Conservation (phyloP, 306 rosid species). For the Datisca glomerata region DNA sequence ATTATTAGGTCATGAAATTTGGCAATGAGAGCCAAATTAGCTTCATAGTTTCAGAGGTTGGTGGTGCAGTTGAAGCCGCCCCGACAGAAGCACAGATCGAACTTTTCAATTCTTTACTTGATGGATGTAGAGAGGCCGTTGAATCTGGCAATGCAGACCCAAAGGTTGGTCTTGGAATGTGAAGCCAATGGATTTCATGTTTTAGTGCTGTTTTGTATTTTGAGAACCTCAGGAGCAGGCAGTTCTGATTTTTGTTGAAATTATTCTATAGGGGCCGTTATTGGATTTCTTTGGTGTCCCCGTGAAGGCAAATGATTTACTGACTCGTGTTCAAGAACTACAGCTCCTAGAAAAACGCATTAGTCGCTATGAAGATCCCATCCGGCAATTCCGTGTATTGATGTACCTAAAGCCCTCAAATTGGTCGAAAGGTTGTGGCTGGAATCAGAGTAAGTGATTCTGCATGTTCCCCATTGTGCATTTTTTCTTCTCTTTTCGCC, state of each 20-base stretch:
- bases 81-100: conserved; percentile 58
- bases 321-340: conserved; percentile 85
- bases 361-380: conserved; percentile 83
- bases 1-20: conserved; percentile 81
- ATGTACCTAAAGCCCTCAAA: conserved; percentile 82
- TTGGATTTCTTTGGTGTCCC: conserved; percentile 93
- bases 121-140: conserved; percentile 80
- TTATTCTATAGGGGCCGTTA: conserved; percentile 75
- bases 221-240: conserved; percentile 6
- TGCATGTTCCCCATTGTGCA: conserved; percentile 12
- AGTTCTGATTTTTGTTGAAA: conserved; percentile 15
- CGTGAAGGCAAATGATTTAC: conserved; percentile 83
- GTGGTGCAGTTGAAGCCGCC: conserved; percentile 70
- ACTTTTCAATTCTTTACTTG: conserved; percentile 68
- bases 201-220: conserved; percentile 11
- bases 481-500: background rate
- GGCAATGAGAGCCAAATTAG: conserved; percentile 84
- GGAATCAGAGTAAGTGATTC: conserved; percentile 91
- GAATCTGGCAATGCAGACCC: conserved; percentile 66
- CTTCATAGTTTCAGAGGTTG: conserved; percentile 69
- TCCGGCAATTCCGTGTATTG: conserved; percentile 82
- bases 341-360: conserved; percentile 90
- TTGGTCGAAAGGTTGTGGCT: conserved; percentile 99
- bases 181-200: background rate
- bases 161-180: conserved; percentile 48